These are phyloP conservation scores for Suaeda aralocaspica DNA, from an alignment of 148 eudicot species.

Conservation along the genomic window DNA sequence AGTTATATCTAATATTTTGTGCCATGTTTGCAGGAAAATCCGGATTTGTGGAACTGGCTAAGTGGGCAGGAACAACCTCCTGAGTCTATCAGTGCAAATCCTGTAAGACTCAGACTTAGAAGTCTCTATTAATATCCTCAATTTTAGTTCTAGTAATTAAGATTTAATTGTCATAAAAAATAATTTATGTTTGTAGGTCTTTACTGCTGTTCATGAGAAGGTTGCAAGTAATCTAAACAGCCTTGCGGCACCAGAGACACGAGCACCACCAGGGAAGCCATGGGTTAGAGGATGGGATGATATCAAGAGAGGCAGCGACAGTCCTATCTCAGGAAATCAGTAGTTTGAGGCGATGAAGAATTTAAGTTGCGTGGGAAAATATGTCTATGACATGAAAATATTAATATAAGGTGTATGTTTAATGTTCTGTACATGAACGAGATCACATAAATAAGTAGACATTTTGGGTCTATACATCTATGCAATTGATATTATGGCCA, in stretches of 20 bases:
- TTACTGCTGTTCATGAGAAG: conserved; percentile 57
- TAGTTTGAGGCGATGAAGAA: conserved; percentile 24
- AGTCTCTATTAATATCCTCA: background rate
- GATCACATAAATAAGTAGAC: too few species aligned
- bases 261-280: conserved; percentile 74
- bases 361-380: conserved; percentile 11
- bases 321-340: conserved; percentile 80
- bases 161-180: too few species aligned
- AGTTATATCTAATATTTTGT: background rate
- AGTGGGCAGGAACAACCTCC: conserved; percentile 84
- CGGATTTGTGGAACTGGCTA: conserved; percentile 95
- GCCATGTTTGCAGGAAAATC: conserved; percentile 64
- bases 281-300: conserved; percentile 99
- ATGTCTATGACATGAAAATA: background rate
- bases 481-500: too few species aligned
- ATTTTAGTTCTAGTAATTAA: background rate
- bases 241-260: conserved; percentile 74
- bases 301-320: conserved; percentile 65
- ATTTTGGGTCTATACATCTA: too few species aligned
- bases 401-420: too few species aligned
- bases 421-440: too few species aligned
- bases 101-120: conserved; percentile 41
- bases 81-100: conserved; percentile 54
- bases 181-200: conserved; percentile 58
- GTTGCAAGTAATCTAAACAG: conserved; percentile 57